Percentiles rank a stretch among this genome's conserved stretches.
phyloP scores from a whole-genome alignment of 2,329 filamentous ascomycete species.

The Didymella segeticola region DNA sequence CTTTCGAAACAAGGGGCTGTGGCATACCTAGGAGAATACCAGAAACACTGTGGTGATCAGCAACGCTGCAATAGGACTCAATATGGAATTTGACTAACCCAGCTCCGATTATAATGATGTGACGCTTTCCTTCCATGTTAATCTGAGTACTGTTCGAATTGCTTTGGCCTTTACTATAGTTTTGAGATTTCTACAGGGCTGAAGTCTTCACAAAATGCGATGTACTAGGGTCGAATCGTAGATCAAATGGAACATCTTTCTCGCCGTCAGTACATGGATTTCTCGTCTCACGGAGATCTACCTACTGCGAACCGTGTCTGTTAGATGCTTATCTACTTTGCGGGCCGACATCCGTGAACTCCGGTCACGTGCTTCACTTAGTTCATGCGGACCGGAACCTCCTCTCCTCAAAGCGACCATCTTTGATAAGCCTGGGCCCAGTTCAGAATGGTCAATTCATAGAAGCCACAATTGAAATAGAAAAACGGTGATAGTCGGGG shows the following conservation, averaged over 20 bases:
- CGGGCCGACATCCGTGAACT: constrained; percentile 1
- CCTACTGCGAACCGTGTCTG: too few species aligned
- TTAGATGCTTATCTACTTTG: background rate
- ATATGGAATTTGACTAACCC: background rate
- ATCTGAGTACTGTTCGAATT: background rate
- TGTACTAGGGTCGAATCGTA: too few species aligned
- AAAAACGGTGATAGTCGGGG: background rate
- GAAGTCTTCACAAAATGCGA: too few species aligned
- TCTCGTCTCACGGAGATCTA: too few species aligned
- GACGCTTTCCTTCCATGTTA: constrained; percentile 1
- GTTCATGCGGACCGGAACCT: too few species aligned
- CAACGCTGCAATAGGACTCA: background rate
- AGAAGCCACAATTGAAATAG: background rate
- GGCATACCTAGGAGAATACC: background rate
- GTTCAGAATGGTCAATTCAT: background rate
- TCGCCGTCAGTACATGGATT: too few species aligned
- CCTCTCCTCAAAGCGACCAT: too few species aligned
- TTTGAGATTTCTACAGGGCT: background rate
- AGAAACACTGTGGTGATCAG: background rate
- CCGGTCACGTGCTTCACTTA: background rate
- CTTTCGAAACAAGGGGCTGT: background rate
- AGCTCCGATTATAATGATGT: constrained; percentile 11
- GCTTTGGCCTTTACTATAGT: too few species aligned
- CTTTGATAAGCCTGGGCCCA: background rate
- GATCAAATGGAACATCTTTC: too few species aligned